Conservation (phyloP, 768 basidiomycete species). For the Mycena polygramma region DNA sequence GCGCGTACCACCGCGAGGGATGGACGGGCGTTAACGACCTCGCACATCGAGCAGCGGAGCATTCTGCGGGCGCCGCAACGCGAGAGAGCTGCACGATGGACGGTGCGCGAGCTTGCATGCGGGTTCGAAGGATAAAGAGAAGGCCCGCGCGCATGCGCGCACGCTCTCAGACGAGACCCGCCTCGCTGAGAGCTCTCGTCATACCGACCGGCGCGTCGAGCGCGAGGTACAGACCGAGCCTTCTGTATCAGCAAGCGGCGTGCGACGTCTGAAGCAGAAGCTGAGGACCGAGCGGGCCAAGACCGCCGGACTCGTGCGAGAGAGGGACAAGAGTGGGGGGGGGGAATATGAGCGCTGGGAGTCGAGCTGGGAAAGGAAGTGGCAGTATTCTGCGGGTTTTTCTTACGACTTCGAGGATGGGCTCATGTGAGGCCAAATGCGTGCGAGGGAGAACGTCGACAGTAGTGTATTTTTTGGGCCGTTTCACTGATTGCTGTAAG, state of each 20-base stretch:
- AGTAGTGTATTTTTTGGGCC: no score
- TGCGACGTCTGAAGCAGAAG: constrained; percentile 11
- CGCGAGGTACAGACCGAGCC: constrained; percentile 24
- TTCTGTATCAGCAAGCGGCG: no score
- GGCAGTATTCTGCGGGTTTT: no score
- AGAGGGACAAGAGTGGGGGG: neutral
- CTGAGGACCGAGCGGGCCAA: constrained; percentile 2
- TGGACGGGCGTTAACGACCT: constrained; percentile 8
- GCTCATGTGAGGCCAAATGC: no score
- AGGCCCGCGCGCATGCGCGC: no score
- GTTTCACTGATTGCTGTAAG: no score
- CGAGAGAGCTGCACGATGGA: neutral
- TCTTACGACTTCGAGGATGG: no score
- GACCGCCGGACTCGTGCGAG: neutral
- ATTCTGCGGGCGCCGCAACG: constrained; percentile 27
- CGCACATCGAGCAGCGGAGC: constrained; percentile 20
- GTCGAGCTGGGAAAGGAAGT: no score
- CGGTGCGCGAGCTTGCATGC: neutral
- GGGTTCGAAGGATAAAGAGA: constrained; percentile 14
- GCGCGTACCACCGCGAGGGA: neutral
- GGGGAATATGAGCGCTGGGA: neutral
- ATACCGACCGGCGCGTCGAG: constrained; percentile 6
- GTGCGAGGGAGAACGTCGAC: no score
- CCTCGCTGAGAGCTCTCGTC: no score
- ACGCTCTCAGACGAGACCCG: no score